Conservation (phyloP, 768 basidiomycete species). For the Fomitopsis pulvina region DNA sequence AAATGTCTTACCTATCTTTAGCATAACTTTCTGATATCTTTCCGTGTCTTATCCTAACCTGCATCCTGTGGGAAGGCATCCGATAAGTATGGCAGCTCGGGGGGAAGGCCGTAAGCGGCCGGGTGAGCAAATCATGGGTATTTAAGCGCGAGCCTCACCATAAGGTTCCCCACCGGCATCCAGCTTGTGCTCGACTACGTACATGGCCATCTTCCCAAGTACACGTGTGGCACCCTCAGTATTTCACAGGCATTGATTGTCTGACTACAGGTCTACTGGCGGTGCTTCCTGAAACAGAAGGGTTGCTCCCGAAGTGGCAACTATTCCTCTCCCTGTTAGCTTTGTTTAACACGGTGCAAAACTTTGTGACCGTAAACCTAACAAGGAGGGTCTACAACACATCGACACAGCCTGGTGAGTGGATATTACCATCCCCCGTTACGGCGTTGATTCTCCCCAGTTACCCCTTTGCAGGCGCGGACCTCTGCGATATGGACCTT, state of each 20-base stretch:
- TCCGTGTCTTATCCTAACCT: too few species aligned
- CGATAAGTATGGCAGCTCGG: too few species aligned
- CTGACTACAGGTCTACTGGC: background rate
- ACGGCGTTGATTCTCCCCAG: constrained; percentile 35
- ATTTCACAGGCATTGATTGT: too few species aligned
- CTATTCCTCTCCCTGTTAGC: constrained; percentile 72
- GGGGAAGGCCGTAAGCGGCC: too few species aligned
- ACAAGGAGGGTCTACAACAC: constrained; percentile 71
- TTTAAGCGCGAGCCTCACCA: too few species aligned
- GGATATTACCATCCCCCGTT: background rate
- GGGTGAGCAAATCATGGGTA: too few species aligned
- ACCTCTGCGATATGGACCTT: constrained; percentile 92
- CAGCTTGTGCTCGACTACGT: too few species aligned
- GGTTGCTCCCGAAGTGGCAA: constrained; percentile 85
- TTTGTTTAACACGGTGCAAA: constrained; percentile 82
- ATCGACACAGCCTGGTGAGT: constrained; percentile 26
- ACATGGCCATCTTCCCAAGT: background rate
- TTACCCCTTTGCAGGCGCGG: constrained; percentile 80
- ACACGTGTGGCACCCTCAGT: constrained; percentile 1
- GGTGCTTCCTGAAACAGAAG: constrained; percentile 55
- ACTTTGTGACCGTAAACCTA: constrained; percentile 68
- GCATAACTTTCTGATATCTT: too few species aligned
- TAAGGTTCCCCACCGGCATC: too few species aligned
- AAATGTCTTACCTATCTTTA: too few species aligned
- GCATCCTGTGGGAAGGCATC: too few species aligned